Evolutionary conservation across 805 yeast species (phyloP).

Genomic region (Cyberlindnera xylosilytica): DNA sequence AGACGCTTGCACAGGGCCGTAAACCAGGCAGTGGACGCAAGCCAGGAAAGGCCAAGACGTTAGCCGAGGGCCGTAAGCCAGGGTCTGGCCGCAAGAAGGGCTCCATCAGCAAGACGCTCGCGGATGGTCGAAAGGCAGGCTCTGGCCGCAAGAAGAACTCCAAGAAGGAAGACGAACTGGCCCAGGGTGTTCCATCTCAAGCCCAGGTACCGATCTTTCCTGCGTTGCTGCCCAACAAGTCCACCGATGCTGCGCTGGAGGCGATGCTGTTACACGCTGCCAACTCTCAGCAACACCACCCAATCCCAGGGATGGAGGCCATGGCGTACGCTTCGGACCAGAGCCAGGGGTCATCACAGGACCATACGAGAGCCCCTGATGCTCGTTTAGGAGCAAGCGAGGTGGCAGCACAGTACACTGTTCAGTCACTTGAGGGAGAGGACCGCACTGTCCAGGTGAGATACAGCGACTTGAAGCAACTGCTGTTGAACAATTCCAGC

Average conservation of each 20-base stretch:
- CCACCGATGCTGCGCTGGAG: conserved; percentile 2
- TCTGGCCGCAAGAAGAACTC: conserved; percentile 25
- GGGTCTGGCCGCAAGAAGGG: conserved; percentile 30
- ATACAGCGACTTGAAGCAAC: conserved; percentile 14
- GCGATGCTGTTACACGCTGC: conserved; percentile 9
- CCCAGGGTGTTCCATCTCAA: not conserved
- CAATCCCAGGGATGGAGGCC: conserved; percentile 3
- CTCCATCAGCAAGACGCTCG: conserved; percentile 23
- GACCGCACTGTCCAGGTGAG: conserved; percentile 10
- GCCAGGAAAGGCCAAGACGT: conserved; percentile 28
- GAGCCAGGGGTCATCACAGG: too few species aligned
- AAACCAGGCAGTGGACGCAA: conserved; percentile 29
- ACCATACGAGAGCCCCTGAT: not conserved
- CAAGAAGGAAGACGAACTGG: not conserved
- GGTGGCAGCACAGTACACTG: conserved; percentile 6
- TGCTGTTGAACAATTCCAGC: conserved; percentile 7
- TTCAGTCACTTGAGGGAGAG: conserved; percentile 8
- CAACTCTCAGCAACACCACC: conserved; percentile 5
- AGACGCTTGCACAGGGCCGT: conserved; percentile 29
- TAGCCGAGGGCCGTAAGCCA: conserved; percentile 28
- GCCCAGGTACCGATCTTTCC: conserved; percentile 6
- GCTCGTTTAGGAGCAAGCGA: too few species aligned
- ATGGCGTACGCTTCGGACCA: conserved; percentile 6
- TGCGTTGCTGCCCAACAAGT: not conserved
- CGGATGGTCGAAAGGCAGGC: conserved; percentile 27